These are phyloP conservation scores for Teratosphaeria zuluensis DNA, from an alignment of 2,329 filamentous ascomycete species.

Conservation along the genomic window DNA sequence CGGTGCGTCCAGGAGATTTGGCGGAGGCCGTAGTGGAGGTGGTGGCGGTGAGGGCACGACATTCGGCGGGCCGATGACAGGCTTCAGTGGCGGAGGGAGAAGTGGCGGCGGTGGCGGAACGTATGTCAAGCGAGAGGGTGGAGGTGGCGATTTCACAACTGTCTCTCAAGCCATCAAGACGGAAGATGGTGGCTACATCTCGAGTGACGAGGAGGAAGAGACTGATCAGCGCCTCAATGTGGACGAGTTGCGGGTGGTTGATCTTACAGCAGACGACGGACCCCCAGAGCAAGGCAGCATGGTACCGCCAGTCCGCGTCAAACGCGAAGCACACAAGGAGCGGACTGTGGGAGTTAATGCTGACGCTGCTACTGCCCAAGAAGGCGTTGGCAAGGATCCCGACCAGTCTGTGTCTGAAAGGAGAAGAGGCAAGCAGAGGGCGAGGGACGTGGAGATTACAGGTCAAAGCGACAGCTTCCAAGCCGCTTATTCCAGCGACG, in stretches of 20 bases:
- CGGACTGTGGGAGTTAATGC: conserved; percentile 42
- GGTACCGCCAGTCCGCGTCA: conserved; percentile 46
- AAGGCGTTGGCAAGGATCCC: conserved; percentile 9
- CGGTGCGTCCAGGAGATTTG: conserved; percentile 1
- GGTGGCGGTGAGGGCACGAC: conserved; percentile 3
- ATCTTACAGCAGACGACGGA: conserved; percentile 39
- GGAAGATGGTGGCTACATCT: conserved; percentile 33
- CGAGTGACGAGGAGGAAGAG: conserved; percentile 43
- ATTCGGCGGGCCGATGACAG: conserved; percentile 1
- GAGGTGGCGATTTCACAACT: conserved; percentile 11
- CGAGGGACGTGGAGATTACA: conserved; percentile 35
- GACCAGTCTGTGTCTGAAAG: conserved; percentile 8
- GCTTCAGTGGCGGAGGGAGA: conserved; percentile 4
- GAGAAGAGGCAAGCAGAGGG: conserved; percentile 29
- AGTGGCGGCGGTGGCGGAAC: conserved; percentile 6
- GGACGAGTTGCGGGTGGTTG: conserved; percentile 48
- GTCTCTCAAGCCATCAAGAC: conserved; percentile 15
- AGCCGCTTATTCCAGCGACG: conserved; percentile 35
- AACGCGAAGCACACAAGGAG: conserved; percentile 47
- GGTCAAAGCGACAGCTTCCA: conserved; percentile 33
- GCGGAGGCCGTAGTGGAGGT: conserved; percentile 9
- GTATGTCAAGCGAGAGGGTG: conserved; percentile 26
- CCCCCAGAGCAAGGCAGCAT: conserved; percentile 17
- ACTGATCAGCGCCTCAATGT: conserved; percentile 43
- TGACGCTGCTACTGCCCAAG: conserved; percentile 13